These are phyloP conservation scores for Sindora glabra DNA, from an alignment of 306 rosid species.

Conservation along the genomic window DNA sequence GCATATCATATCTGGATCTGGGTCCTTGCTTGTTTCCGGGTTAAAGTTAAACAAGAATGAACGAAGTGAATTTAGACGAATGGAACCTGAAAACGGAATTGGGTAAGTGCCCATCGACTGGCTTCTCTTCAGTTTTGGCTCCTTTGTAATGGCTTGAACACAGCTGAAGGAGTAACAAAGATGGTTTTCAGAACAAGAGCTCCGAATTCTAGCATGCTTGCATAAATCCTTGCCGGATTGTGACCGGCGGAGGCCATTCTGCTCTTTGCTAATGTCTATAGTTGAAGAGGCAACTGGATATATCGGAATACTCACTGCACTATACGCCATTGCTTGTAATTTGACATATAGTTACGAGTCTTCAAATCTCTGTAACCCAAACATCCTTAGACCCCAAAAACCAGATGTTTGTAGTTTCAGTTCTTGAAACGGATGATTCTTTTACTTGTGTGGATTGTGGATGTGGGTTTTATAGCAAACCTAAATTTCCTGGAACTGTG, in stretches of 20 bases:
- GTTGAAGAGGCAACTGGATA: conserved; percentile 33
- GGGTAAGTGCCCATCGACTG: conserved; percentile 46
- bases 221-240: conserved; percentile 42
- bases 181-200: conserved; percentile 64
- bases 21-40: conserved; percentile 43
- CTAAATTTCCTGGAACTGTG: background rate
- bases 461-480: conserved; percentile 23
- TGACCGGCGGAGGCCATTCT: conserved; percentile 42
- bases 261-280: conserved; percentile 31
- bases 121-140: conserved; percentile 45
- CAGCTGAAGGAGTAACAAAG: conserved; percentile 35
- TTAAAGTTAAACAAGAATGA: conserved; percentile 63
- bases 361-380: conserved; percentile 8
- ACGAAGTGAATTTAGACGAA: conserved; percentile 46
- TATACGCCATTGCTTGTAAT: conserved; percentile 40
- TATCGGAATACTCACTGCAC: conserved; percentile 40
- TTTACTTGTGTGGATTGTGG: background rate
- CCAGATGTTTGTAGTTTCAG: background rate
- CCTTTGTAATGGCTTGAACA: conserved; percentile 30
- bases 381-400: background rate
- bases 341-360: background rate
- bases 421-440: conserved; percentile 27
- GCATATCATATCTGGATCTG: conserved; percentile 22
- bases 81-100: conserved; percentile 53
- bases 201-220: conserved; percentile 25